Percentiles rank a stretch among this genome's conserved stretches.
phyloP scores from a whole-genome alignment of 345 rosid genomes.

The Camelina hispida region DNA sequence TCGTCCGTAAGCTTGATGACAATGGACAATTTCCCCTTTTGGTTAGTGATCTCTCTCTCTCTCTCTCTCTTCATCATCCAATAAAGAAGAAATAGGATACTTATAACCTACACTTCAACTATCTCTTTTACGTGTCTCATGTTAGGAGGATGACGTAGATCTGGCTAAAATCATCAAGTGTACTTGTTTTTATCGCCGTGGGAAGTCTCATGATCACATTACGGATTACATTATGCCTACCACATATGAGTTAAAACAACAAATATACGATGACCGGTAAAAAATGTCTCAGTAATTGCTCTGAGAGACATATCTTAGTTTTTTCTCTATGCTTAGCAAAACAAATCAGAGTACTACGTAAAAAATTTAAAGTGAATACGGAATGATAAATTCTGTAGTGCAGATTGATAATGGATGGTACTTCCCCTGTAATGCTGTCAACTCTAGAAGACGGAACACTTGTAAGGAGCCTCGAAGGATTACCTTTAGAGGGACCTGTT shows the following conservation, averaged over 20 bases:
- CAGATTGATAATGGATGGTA: conserved; percentile 49
- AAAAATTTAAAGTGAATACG: background rate
- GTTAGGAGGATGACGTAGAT: conserved; percentile 64
- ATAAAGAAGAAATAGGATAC: too few species aligned
- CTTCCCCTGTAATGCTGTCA: conserved; percentile 73
- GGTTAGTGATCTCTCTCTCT: too few species aligned
- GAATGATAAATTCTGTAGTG: conserved; percentile 7
- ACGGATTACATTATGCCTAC: conserved; percentile 63
- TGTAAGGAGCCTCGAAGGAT: conserved; percentile 69
- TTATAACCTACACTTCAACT: background rate
- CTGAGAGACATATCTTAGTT: background rate
- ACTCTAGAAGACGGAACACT: conserved; percentile 67
- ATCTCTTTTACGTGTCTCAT: background rate
- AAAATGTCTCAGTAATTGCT: conserved; percentile 5
- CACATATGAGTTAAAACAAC: conserved; percentile 50
- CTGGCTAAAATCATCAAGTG: conserved; percentile 52
- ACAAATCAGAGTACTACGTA: background rate
- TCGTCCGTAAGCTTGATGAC: too few species aligned
- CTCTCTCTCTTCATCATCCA: too few species aligned
- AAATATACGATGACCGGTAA: conserved; percentile 45
- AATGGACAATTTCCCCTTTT: too few species aligned
- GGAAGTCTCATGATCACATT: conserved; percentile 47
- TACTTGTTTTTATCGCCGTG: conserved; percentile 59
- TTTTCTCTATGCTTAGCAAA: conserved; percentile 6
- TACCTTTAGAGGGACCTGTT: conserved; percentile 86